These are phyloP conservation scores for Priceomyces carsonii DNA, from an alignment of 805 yeast species.

Conservation along the genomic window DNA sequence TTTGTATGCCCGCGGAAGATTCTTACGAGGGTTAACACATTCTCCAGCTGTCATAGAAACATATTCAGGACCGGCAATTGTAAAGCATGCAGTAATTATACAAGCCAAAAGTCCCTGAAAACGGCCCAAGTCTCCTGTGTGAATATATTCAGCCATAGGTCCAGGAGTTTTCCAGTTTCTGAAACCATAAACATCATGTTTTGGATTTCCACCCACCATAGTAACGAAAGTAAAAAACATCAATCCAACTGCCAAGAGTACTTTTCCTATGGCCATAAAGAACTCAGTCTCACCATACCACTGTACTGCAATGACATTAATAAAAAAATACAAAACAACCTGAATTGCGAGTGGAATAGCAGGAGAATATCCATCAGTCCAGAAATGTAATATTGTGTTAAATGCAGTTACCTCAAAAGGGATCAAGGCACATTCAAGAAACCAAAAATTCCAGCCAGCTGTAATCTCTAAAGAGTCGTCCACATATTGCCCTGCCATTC, in stretches of 20 bases:
- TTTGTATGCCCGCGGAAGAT: constrained; percentile 21
- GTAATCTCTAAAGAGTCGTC: constrained; percentile 37
- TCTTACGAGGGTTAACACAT: constrained; percentile 20
- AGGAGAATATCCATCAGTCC: constrained; percentile 64
- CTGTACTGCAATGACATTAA: constrained; percentile 68
- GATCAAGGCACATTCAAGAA: constrained; percentile 34
- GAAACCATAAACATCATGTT: constrained; percentile 49
- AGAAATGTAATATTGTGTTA: constrained; percentile 53
- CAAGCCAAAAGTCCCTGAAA: constrained; percentile 67
- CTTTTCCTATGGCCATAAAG: constrained; percentile 62
- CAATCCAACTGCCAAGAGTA: constrained; percentile 65
- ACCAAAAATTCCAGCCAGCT: constrained; percentile 36
- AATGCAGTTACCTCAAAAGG: constrained; percentile 39
- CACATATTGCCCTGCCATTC: constrained; percentile 37
- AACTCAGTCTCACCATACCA: constrained; percentile 79
- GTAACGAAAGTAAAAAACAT: constrained; percentile 69
- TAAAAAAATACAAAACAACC: constrained; percentile 54
- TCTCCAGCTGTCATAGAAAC: constrained; percentile 10
- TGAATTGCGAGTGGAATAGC: constrained; percentile 53
- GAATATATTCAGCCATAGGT: constrained; percentile 8
- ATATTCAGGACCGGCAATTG: constrained; percentile 28
- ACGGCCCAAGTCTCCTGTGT: constrained; percentile 54
- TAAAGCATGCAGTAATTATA: constrained; percentile 17
- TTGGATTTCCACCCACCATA: constrained; percentile 82
- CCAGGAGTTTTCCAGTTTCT: constrained; percentile 33